phyloP scores from a whole-genome alignment of 2,329 filamentous ascomycete genomes.

The Juglanconis juglandina region DNA sequence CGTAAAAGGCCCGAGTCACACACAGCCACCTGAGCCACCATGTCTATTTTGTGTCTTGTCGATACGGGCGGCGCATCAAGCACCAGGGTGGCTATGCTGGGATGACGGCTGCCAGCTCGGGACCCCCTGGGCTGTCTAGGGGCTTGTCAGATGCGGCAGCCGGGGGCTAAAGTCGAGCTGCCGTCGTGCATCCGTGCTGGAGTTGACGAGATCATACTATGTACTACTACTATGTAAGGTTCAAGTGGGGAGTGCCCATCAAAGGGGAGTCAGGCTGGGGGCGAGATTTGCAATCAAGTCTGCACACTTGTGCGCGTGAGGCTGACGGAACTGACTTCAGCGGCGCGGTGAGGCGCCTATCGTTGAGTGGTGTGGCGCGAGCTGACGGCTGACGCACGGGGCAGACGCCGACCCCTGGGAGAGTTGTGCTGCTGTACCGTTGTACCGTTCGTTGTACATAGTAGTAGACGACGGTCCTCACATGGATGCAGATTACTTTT shows the following conservation, averaged over 20 bases:
- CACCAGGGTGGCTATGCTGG: not conserved
- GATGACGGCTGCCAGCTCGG: not conserved
- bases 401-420: not conserved
- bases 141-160: not conserved
- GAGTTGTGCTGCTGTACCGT: too few relatives aligned
- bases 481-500: too few relatives aligned
- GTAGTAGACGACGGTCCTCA: too few relatives aligned
- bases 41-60: not conserved
- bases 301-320: not conserved
- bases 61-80: not conserved
- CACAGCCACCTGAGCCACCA: conserved; percentile 9
- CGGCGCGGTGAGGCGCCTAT: not conserved
- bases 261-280: not conserved
- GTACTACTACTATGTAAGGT: not conserved
- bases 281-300: not conserved
- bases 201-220: not conserved
- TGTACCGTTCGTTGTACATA: too few relatives aligned
- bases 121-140: not conserved
- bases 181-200: not conserved
- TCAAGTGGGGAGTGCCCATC: too few relatives aligned
- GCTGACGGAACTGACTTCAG: conserved; percentile 2
- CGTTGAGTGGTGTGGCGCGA: not conserved
- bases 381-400: not conserved
- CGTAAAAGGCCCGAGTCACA: not conserved
- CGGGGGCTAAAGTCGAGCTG: not conserved